Evolutionary conservation across 2,329 filamentous ascomycete genomes (phyloP), one percentile per base, ranked within the genome.

Genomic region (Diaporthe eres): DNA sequence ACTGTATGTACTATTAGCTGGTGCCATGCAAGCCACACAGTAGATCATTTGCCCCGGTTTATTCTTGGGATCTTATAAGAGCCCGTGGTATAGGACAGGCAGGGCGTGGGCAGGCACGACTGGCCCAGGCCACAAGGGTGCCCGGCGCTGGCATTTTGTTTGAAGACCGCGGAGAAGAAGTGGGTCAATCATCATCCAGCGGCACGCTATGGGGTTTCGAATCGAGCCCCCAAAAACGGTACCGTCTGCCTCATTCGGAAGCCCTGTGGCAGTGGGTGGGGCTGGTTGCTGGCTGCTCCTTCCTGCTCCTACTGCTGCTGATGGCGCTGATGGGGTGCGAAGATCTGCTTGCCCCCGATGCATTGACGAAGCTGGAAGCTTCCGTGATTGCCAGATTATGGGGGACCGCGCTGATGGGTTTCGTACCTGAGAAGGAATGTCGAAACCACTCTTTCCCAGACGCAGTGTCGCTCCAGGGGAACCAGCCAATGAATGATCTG

Each of bases 91-190:
- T 70, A 70, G 65, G 63, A 51, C 47, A 51, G 65, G 47, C 63
- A 51, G 42, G 42, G 28, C 60, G 42, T 28, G 47, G 47, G 47
- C 39, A 68, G 63, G 44, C 39, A 37, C 37, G 57, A 61, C 57
- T 25, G 57, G 28, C 57, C 6, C 4, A 22, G 47, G 22, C 34
- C 65, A 55, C 65, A 70, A 55, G 65, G 65, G 34, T 70, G 65
- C 65, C 65, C 65, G 65, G 47, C 65, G 49, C 34, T 55, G 65
- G 65, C 22, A 31, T 55, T 55, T 70, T 70, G 47, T 70, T 55
- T 70, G 49, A 70, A 31, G 8, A 31, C 25, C 49, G 65, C 65
- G 65, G 65, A 70, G 65, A 42, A 10, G 42, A 37, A 28, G 65
- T 70, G 47, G 65, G 65, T 22, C 65, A 17, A 10, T 49, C 17